These are phyloP conservation scores for Beauveria scarabaeidicola DNA, from an alignment of 2,329 filamentous ascomycete species.

Conservation along the genomic window DNA sequence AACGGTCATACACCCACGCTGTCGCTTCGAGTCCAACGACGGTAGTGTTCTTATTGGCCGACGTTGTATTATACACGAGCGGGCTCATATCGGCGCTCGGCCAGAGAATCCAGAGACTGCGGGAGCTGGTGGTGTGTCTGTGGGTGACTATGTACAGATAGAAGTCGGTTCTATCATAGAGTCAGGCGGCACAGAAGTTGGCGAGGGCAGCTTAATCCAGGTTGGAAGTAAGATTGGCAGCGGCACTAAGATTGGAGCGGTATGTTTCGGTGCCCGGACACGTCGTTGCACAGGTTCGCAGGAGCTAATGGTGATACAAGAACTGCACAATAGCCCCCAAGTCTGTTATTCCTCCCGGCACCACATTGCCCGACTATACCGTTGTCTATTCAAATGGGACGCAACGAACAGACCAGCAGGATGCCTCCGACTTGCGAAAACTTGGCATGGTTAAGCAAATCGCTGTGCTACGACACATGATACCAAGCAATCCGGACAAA, in stretches of 20 bases:
- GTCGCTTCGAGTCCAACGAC: slow-evolving; percentile 66
- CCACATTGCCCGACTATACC: slow-evolving; percentile 55
- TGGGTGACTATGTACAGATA: slow-evolving; percentile 54
- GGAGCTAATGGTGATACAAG: slow-evolving; percentile 27
- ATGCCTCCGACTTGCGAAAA: slow-evolving; percentile 55
- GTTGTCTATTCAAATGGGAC: slow-evolving; percentile 61
- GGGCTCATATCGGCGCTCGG: slow-evolving; percentile 44
- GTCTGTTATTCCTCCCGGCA: slow-evolving; percentile 48
- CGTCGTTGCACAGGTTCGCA: neutral
- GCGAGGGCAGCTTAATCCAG: slow-evolving; percentile 52
- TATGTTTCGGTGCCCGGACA: slow-evolving; percentile 27
- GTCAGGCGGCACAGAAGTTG: slow-evolving; percentile 52
- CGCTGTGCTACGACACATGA: slow-evolving; percentile 57
- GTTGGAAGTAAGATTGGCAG: slow-evolving; percentile 50
- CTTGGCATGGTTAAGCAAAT: slow-evolving; percentile 59
- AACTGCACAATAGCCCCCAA: slow-evolving; percentile 64
- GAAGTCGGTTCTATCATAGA: slow-evolving; percentile 55
- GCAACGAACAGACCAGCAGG: slow-evolving; percentile 48
- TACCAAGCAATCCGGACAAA: slow-evolving; percentile 53
- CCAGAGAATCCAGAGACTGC: slow-evolving; percentile 20
- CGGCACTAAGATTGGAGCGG: slow-evolving; percentile 55
- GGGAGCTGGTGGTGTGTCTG: slow-evolving; percentile 39
- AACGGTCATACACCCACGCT: slow-evolving; percentile 78
- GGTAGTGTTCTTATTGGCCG: slow-evolving; percentile 75
- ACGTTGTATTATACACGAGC: slow-evolving; percentile 74